phyloP scores from a whole-genome alignment of 805 yeast species.

The Isabelozyma pseudorhagii region DNA sequence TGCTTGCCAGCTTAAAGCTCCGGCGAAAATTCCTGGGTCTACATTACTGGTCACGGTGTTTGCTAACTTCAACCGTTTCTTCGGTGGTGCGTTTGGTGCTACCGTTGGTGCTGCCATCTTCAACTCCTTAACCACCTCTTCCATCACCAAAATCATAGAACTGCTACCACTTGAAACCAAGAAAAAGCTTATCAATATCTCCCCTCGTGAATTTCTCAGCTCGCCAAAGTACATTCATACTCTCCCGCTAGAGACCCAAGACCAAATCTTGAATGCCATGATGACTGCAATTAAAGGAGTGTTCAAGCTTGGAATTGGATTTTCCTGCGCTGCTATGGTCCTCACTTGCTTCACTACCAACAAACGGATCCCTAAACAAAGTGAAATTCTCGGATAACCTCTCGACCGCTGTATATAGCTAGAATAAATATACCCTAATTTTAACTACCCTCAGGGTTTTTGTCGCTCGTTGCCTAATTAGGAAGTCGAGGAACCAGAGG shows the following conservation, averaged over 20 bases:
- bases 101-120: slow-evolving; percentile 6
- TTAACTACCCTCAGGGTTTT: no score
- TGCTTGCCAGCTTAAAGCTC: slow-evolving; percentile 14
- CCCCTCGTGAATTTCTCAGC: slow-evolving; percentile 5
- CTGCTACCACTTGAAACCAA: slow-evolving; percentile 2
- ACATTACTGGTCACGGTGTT: slow-evolving; percentile 9
- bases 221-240: slow-evolving; percentile 4
- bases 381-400: slow-evolving; percentile 2
- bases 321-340: slow-evolving; percentile 2
- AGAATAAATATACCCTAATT: no score
- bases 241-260: slow-evolving; percentile 4
- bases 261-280: slow-evolving; percentile 2
- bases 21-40: slow-evolving; percentile 8
- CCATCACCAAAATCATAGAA: slow-evolving; percentile 1
- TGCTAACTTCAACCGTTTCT: slow-evolving; percentile 9
- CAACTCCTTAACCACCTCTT: slow-evolving; percentile 2
- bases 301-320: slow-evolving; percentile 7
- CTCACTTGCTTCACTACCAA: slow-evolving; percentile 10
- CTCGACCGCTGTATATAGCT: no score
- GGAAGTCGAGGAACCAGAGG: no score
- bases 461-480: no score
- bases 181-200: slow-evolving; percentile 1
- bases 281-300: slow-evolving; percentile 7
- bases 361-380: slow-evolving; percentile 8
- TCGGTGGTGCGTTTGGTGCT: slow-evolving; percentile 11